Base-by-base conservation (phyloP, 2,329 filamentous ascomycete species). In the Bipolaris victoriae region DNA sequence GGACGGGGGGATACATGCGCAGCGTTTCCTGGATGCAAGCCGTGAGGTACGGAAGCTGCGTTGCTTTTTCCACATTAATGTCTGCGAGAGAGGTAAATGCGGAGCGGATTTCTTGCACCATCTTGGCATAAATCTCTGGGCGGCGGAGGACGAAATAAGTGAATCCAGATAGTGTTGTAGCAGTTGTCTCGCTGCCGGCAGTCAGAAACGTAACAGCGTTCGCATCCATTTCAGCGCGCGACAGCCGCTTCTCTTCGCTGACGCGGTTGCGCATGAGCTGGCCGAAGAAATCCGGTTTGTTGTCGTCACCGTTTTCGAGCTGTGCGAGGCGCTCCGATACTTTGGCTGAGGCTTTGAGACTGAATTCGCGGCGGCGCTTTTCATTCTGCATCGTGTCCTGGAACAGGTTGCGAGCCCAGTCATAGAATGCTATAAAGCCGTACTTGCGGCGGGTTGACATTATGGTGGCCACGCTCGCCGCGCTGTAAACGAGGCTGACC, bases 101-200 rank as follows among this genome's bases (percentile, higher is more conserved):
- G 16, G 51, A 56, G 7, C 72, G 65, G 26, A 75, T 65, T 33
- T 73, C 68, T 13, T 55, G 40, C 0, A 60, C 60, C 0, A 74
- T 45, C 26, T 68, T 72, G 0, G 49, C 46, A 49, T 70, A 69
- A 0, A 50, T 49, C 0, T 45, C 39, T 0, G 57, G 52, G 37
- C 74, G 54, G 16, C 44, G 57, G 20, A 80, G 64, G 0, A 84
- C 68, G 0, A 79, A 69, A 50, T 76, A 82, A 0, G 79, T 80
- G 0, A 72, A 66, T 1, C 80, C 81, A 0, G 73, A 66, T 2
- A 83, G 66, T 2, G 76, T 65, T 0, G 80, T 80, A 0, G 80
- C 80, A 0, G 80, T 82, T 0, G 81, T 83, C 52, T 83, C 80
- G 4, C 73, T 77, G 0, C 81, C 81, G 0, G 77, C 81, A 2